Evolutionary conservation across 768 basidiomycete genomes (phyloP).

Genomic region (Suillus subluteus): DNA sequence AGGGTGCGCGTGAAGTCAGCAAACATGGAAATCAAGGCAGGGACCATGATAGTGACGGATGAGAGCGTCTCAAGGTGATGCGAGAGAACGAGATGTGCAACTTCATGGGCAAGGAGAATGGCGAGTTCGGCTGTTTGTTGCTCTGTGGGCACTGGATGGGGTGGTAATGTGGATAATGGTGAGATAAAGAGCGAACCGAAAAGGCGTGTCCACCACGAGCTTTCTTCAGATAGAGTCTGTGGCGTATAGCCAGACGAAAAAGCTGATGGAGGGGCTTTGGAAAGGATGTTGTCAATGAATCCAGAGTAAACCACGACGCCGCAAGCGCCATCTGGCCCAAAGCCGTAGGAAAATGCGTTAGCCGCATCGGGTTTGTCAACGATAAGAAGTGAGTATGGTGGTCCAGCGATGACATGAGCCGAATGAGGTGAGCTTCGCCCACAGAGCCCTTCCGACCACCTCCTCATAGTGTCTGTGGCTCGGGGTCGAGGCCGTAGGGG

Average conservation of each 20-base stretch:
- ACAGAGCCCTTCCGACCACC: conserved; percentile 52
- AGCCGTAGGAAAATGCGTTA: conserved; percentile 97
- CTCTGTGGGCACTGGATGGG: conserved; percentile 62
- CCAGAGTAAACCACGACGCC: conserved; percentile 96
- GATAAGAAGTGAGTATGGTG: conserved; percentile 89
- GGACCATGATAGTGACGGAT: conserved; percentile 79
- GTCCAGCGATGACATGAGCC: conserved; percentile 69
- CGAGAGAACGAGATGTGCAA: conserved; percentile 87
- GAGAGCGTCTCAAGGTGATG: conserved; percentile 95
- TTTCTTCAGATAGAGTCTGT: conserved; percentile 21
- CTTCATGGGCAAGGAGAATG: conserved; percentile 89
- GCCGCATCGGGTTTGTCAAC: conserved; percentile 81
- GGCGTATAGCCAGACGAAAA: conserved; percentile 28
- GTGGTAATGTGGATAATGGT: conserved; percentile 31
- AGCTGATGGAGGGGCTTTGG: conserved; percentile 37
- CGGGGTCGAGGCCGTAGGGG: conserved; percentile 85
- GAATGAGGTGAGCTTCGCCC: conserved; percentile 45
- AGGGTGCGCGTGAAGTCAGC: conserved; percentile 78
- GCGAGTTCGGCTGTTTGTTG: conserved; percentile 90
- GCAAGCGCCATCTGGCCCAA: conserved; percentile 88
- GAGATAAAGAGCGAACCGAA: conserved; percentile 48
- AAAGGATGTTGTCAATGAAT: conserved; percentile 85
- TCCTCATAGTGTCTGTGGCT: conserved; percentile 70
- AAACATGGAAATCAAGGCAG: conserved; percentile 74
- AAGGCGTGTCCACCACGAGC: conserved; percentile 51